Base-by-base conservation (phyloP, 2,329 filamentous ascomycete species). In the Geosmithia flava region DNA sequence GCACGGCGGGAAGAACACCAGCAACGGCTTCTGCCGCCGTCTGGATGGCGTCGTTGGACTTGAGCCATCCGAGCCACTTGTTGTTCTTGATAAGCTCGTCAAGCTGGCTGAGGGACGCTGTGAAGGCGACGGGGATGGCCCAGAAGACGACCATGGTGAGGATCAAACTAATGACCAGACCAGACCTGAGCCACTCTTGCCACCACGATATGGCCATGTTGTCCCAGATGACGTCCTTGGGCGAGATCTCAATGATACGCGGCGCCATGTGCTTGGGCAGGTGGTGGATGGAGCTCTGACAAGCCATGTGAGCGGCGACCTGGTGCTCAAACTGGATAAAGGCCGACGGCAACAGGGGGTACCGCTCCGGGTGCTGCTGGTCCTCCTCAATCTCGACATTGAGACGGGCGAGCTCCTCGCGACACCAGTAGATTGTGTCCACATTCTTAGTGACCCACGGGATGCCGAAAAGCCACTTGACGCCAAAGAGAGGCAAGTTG, bases 301-400 rank as follows among this genome's bases (percentile, higher is more conserved):
- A 96, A 50, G 91, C 93, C 93, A 98, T 97, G 59, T 98, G 93
- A 0, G 93, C 93, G 6, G 91, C 90, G 2, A 96, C 87, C 62
- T 98, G 93, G 59, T 96, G 85, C 59, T 98, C 95, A 74, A 98
- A 98, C 61, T 98, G 93, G 52, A 98, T 89, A 56, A 98, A 98
- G 1, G 93, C 93, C 1, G 91, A 95, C 58, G 87, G 95, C 89
- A 96, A 94, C 44, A 90, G 68, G 0, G 91, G 90, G 53, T 88
- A 97, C 4, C 83, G 80, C 54, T 96, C 90, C 0, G 86, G 84
- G 45, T 93, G 75, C 47, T 83, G 76, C 61, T 98, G 93, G 54
- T 97, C 93, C 43, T 83, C 71, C 56, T 96, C 90, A 48, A 98
- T 96, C 61, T 97, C 90, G 47, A 90, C 60, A 55, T 97, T 98